Evolutionary conservation across 1,284 basidiomycete genomes (phyloP), one percentile per base, ranked within the genome.

Genomic region (Mycena sp.): DNA sequence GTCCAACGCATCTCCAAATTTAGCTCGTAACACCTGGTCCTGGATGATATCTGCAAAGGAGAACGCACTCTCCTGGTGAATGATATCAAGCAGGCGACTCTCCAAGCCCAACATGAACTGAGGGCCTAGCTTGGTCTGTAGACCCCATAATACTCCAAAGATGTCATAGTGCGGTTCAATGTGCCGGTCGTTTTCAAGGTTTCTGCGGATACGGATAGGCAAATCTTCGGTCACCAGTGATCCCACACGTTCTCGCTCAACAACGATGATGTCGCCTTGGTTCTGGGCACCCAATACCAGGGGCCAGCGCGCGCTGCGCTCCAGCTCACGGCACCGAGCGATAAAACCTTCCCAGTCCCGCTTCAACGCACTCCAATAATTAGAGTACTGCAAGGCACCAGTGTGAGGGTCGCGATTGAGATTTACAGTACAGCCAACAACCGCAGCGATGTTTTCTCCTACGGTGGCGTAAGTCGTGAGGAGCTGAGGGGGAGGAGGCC

Each of bases 311-410:
- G 91, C 93, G 68, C 88, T 88, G 49, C 92, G 88, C 76, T 97
- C 94, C 14, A 95, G 83, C 70, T 96, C 94, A 60, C 93, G 87
- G 70, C 93, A 94, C 43, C 93, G 85, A 14, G 95, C 91, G 67
- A 96, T 88, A 72, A 97, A 94, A 2, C 95, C 93, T 71, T 97
- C 92, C 94, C 95, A 98, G 70, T 98, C 94, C 40, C 92, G 81
- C 75, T 94, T 96, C 67, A 96, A 78, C 0, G 90, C 88, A 70
- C 87, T 91, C 86, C 92, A 91, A 74, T 93, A 96, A 56, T 88
- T 88, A 50, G 88, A 87, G 69, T 95, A 84, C 64, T 92, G 87
- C 38, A 88, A 83, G 21, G 90, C 89, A 11, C 95, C 95, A 0
- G 93, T 95, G 65, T 89, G 87, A 0, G 88, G 83, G 71, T 94